Percentiles rank a stretch among this genome's conserved stretches.
These are phyloP conservation scores for Fusarium floridanum DNA, from an alignment of 2,329 filamentous ascomycete species.

Conservation along the genomic window DNA sequence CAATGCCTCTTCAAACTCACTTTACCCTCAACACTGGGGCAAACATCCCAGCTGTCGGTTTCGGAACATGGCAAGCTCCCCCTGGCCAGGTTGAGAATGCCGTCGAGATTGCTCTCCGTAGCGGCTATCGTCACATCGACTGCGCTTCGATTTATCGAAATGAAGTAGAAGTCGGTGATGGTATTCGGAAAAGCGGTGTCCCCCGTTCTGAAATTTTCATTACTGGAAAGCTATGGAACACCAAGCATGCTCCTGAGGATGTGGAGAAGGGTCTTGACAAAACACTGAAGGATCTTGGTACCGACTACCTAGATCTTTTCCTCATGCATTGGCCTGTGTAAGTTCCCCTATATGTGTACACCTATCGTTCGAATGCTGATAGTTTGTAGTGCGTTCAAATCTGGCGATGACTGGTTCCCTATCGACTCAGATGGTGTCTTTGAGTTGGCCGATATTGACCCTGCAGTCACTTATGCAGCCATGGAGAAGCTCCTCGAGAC, in stretches of 20 bases:
- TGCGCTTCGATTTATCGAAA: slow-evolving; percentile 60
- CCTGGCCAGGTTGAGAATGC: slow-evolving; percentile 58
- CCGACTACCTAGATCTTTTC: slow-evolving; percentile 60
- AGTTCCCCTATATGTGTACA: not conserved
- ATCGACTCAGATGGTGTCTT: slow-evolving; percentile 72
- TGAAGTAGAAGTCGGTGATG: slow-evolving; percentile 57
- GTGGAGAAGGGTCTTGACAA: slow-evolving; percentile 61
- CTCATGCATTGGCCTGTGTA: slow-evolving; percentile 27
- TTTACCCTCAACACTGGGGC: slow-evolving; percentile 77
- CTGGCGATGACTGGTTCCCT: slow-evolving; percentile 60
- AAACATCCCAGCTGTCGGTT: slow-evolving; percentile 79
- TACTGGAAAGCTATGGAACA: slow-evolving; percentile 74
- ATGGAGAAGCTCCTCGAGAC: slow-evolving; percentile 56
- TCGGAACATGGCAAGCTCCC: slow-evolving; percentile 77
- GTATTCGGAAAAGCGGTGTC: slow-evolving; percentile 55
- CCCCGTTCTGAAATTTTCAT: slow-evolving; percentile 60
- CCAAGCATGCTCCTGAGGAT: slow-evolving; percentile 60
- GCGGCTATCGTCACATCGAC: slow-evolving; percentile 60
- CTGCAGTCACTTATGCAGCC: slow-evolving; percentile 57
- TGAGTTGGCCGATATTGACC: slow-evolving; percentile 66
- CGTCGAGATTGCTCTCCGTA: slow-evolving; percentile 56
- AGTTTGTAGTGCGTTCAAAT: slow-evolving; percentile 60
- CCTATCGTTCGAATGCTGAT: not conserved
- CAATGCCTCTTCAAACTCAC: slow-evolving; percentile 28
- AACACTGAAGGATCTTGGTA: slow-evolving; percentile 61